Base-by-base conservation (phyloP, 2,329 filamentous ascomycete species). In the Alternaria triticina region DNA sequence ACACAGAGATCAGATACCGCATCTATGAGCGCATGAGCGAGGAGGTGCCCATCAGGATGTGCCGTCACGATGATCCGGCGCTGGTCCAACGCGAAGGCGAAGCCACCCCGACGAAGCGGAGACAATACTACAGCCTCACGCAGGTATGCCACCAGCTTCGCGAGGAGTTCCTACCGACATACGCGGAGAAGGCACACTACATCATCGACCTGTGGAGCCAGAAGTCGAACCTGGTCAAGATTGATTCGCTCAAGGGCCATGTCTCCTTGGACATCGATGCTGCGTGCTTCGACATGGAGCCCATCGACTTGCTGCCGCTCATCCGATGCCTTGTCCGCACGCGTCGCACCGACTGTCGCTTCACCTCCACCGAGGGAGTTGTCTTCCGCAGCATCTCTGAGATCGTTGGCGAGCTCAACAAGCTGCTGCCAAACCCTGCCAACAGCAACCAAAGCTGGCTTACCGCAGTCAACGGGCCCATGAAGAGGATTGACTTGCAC, bases 71-170 rank as follows among this genome's bases (percentile, higher is more conserved):
- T 28, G 64, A 66, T 25, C 57, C 64, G 5, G 61, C 64, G 4
- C 56, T 66, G 15, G 28, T 47, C n/a, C 47, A 49, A 22, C 43
- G 28, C 28, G 61, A 66, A 9, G 49, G 17, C 20, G 57, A 64
- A 40, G 15, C 49, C 5, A 36, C 44, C 5, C 50, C 33, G n/a
- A 43, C 55, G 8, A 20, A 33, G 25, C 33, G 59, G 13, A 51
- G 60, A 43, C 60, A 62, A 20, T 62, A 59, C 33, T 59, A 62
- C 60, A 55, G 23, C 23, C 57, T 77, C 3, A 72, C 72, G 1
- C 72, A 76, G 54, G 73, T 72, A n/a, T 74, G 68, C 54, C 66
- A 54, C 5, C 62, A 68, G n/a, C 64, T 76, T 13, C 74, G 75
- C 43, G 25, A 56, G 5, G 75, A 77, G 36, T 76, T 71, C 45